phyloP scores from a whole-genome alignment of 2,329 filamentous ascomycete species.

The Colletotrichum acutatum region DNA sequence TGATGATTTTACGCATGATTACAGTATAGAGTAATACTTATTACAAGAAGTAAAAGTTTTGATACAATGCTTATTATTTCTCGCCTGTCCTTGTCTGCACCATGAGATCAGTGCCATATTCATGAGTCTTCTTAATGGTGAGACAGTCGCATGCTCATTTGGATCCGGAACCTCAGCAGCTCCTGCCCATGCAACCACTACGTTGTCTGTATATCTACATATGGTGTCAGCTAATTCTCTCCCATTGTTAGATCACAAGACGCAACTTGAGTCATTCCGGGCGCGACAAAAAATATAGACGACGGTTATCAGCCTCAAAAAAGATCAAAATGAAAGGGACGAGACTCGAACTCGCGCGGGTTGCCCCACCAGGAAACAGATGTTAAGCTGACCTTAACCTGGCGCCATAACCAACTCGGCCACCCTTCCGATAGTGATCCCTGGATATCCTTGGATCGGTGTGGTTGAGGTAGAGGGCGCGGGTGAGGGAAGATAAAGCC shows the following conservation, averaged over 20 bases:
- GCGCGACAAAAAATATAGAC: too few species aligned
- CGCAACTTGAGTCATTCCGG: too few species aligned
- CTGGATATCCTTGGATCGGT: not conserved
- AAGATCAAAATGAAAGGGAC: constrained; percentile 33
- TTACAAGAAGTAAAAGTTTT: not conserved
- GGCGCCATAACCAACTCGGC: constrained; percentile 36
- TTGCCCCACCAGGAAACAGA: constrained; percentile 36
- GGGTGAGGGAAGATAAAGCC: not conserved
- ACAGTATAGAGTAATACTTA: constrained; percentile 9
- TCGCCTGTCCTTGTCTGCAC: too few species aligned
- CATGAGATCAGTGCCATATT: too few species aligned
- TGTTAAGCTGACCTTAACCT: constrained; percentile 36
- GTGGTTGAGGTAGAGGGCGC: not conserved
- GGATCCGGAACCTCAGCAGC: too few species aligned
- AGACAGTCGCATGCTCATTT: not conserved
- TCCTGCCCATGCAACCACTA: too few species aligned
- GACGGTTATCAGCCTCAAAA: not conserved
- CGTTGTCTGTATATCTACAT: too few species aligned
- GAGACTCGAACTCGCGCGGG: constrained; percentile 36
- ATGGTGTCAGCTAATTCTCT: too few species aligned
- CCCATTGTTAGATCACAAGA: too few species aligned
- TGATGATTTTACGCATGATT: constrained; percentile 5
- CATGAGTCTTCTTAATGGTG: too few species aligned
- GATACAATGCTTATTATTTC: not conserved
- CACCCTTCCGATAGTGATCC: constrained; percentile 27